Conservation (phyloP, 345 rosid species). For the Excoecaria cochinchinensis region DNA sequence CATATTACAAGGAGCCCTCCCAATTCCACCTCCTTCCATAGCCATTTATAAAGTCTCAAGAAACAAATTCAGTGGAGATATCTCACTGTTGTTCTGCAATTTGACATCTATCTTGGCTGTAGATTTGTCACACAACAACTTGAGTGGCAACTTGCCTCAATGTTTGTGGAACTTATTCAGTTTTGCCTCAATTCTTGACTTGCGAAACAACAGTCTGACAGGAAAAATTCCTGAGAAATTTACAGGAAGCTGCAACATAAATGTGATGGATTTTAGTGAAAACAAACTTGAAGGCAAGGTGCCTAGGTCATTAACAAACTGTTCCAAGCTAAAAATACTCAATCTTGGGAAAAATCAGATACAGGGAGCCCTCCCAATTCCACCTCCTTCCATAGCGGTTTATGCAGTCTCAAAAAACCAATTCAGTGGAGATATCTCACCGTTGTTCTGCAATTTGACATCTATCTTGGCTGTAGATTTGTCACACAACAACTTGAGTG, state of each 20-base stretch:
- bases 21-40: not conserved
- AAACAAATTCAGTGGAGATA: not conserved
- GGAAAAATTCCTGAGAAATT: not conserved
- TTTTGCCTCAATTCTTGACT: not conserved
- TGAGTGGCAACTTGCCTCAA: not conserved
- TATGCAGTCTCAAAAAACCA: not conserved
- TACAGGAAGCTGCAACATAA: not conserved
- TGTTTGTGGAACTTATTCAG: not conserved
- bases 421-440: not conserved
- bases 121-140: not conserved
- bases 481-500: not conserved
- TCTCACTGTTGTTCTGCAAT: not conserved
- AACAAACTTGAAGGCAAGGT: slow-evolving; percentile 19
- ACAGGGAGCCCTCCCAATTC: slow-evolving; percentile 12
- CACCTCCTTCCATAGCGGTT: not conserved
- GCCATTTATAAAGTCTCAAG: not conserved
- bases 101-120: not conserved
- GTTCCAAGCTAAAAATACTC: slow-evolving; percentile 1
- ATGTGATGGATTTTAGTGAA: not conserved
- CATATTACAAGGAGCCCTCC: slow-evolving; percentile 9
- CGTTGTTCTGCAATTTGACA: not conserved
- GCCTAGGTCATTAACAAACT: slow-evolving; percentile 4
- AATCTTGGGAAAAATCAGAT: slow-evolving; percentile 8
- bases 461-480: not conserved
- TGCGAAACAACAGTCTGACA: not conserved